Evolutionary conservation across 1,284 basidiomycete genomes (phyloP).

Genomic region (Ustilago cynodontis): DNA sequence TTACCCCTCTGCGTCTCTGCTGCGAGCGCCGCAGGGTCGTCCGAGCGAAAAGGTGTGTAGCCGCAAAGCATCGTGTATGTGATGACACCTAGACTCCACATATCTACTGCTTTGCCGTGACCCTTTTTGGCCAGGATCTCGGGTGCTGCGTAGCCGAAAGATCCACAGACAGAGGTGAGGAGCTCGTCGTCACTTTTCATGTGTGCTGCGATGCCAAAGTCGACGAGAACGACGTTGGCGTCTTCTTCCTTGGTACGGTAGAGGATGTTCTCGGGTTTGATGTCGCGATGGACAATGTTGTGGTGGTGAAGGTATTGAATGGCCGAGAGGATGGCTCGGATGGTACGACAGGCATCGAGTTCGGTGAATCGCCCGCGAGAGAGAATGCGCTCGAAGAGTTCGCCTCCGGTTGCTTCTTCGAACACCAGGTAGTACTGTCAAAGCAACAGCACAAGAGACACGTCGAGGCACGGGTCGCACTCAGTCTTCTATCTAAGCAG

Average conservation of each 20-base stretch:
- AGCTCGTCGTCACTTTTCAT: slow-evolving; percentile 76
- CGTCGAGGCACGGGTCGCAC: no score
- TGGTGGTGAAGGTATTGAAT: slow-evolving; percentile 68
- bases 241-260: slow-evolving; percentile 79
- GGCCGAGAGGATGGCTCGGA: slow-evolving; percentile 63
- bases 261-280: slow-evolving; percentile 85
- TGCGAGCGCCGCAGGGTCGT: slow-evolving; percentile 81
- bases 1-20: slow-evolving; percentile 85
- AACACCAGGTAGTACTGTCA: slow-evolving; percentile 70
- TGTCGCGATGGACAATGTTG: slow-evolving; percentile 68
- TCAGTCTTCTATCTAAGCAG: background rate
- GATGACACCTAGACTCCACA: slow-evolving; percentile 94
- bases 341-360: slow-evolving; percentile 65
- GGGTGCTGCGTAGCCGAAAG: slow-evolving; percentile 88
- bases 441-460: background rate
- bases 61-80: slow-evolving; percentile 76
- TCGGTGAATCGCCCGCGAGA: slow-evolving; percentile 68
- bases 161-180: slow-evolving; percentile 85
- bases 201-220: slow-evolving; percentile 83
- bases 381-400: slow-evolving; percentile 70
- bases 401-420: slow-evolving; percentile 70
- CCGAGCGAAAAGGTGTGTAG: slow-evolving; percentile 82
- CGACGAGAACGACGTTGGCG: slow-evolving; percentile 74
- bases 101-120: slow-evolving; percentile 90
- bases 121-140: slow-evolving; percentile 87